phyloP scores from a whole-genome alignment of 2,329 filamentous ascomycete genomes.

The Pseudocercospora fuligena region DNA sequence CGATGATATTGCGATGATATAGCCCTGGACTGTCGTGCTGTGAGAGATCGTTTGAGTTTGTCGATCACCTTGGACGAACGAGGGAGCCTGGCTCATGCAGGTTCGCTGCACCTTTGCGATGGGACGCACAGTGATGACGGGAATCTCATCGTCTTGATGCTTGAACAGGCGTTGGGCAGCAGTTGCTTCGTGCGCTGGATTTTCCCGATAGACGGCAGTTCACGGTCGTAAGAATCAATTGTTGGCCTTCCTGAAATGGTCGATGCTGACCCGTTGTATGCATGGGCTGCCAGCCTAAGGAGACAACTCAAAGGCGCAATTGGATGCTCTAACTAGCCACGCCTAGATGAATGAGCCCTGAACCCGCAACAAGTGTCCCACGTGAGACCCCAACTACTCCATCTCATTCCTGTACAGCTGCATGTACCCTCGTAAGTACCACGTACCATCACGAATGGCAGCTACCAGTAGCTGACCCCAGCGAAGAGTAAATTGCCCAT shows the following conservation, averaged over 20 bases:
- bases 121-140: not conserved
- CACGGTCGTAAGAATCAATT: not conserved
- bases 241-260: not conserved
- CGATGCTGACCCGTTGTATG: not conserved
- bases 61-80: not conserved
- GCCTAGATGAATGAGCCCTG: not conserved
- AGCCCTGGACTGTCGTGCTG: not conserved
- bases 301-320: not conserved
- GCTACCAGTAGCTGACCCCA: not conserved
- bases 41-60: not conserved
- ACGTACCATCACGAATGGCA: not conserved
- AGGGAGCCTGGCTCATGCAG: not conserved
- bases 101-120: not conserved
- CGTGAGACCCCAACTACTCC: not conserved
- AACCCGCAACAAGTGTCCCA: not conserved
- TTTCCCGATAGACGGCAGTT: not conserved
- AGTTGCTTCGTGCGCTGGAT: not conserved
- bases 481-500: not conserved
- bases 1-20: not conserved
- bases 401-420: not conserved
- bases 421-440: not conserved
- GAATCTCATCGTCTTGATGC: not conserved
- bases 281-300: not conserved
- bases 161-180: not conserved
- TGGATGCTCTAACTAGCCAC: not conserved